A percentile compares a stretch with the other conserved stretches of the same genome.
Evolutionary conservation across 2,329 filamentous ascomycete genomes (phyloP).

Genomic region (Capronia epimyces): DNA sequence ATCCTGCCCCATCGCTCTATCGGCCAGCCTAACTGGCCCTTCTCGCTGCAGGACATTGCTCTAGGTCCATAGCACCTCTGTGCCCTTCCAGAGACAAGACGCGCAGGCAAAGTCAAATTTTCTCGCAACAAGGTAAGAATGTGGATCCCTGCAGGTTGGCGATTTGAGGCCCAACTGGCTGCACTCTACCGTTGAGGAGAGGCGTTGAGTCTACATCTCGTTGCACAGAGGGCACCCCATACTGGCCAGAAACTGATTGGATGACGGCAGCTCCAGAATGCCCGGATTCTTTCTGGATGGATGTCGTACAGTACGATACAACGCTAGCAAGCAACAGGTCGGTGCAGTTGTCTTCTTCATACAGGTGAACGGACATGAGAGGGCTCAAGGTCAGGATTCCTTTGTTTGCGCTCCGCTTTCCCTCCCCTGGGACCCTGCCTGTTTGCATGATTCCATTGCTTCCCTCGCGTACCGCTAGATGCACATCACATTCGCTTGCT

Average conservation of each 20-base stretch:
- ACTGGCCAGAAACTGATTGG: slow-evolving; percentile 15
- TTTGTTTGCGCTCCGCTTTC: slow-evolving; percentile 26
- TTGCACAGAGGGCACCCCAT: slow-evolving; percentile 16
- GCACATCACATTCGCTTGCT: slow-evolving; percentile 11
- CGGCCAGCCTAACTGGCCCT: background rate
- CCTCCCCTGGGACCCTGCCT: slow-evolving; percentile 20
- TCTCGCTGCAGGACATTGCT: slow-evolving; percentile 5
- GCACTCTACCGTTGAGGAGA: slow-evolving; percentile 17
- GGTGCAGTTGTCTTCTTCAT: slow-evolving; percentile 10
- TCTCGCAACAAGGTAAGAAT: slow-evolving; percentile 6
- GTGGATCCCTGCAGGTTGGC: slow-evolving; percentile 23
- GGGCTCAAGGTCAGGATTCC: slow-evolving; percentile 19
- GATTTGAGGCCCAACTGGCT: slow-evolving; percentile 20
- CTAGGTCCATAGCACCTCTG: slow-evolving; percentile 6
- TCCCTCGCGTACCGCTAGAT: slow-evolving; percentile 12
- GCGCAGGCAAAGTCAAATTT: slow-evolving; percentile 16
- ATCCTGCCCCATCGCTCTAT: background rate
- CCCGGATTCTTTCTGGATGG: slow-evolving; percentile 13
- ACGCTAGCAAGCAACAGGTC: slow-evolving; percentile 16
- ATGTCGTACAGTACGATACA: slow-evolving; percentile 21
- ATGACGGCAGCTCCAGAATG: slow-evolving; percentile 7
- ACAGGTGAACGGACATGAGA: slow-evolving; percentile 12
- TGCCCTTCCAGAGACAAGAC: slow-evolving; percentile 9
- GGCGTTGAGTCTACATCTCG: slow-evolving; percentile 18
- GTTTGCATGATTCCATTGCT: slow-evolving; percentile 25